These are phyloP conservation scores for Cyanidiococcus yangmingshanensis DNA, from an alignment of 23 red algal genomes.

Conservation along the genomic window DNA sequence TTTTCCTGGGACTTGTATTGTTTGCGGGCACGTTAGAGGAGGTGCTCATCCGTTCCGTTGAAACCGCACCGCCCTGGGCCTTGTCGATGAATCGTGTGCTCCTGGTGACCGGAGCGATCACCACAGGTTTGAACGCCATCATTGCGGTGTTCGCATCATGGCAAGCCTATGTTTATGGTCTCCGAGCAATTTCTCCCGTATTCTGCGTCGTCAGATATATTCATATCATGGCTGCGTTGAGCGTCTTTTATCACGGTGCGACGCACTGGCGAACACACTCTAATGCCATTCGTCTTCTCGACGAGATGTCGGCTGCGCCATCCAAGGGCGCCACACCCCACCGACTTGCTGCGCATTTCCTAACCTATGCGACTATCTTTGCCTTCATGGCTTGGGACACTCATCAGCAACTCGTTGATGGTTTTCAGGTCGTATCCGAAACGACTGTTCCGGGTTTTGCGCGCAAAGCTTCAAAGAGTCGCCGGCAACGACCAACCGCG, in stretches of 20 bases:
- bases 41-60: neutral
- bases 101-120: neutral
- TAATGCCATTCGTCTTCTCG: neutral
- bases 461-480: neutral
- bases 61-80: neutral
- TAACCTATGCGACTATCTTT: neutral
- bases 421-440: neutral
- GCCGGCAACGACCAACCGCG: neutral
- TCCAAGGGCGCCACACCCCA: neutral
- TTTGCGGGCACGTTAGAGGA: neutral
- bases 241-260: neutral
- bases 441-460: neutral
- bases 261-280: neutral
- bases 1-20: neutral
- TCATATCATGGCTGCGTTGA: neutral
- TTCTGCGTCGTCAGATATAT: neutral
- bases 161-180: neutral
- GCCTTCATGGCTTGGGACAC: neutral
- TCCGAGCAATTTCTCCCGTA: neutral
- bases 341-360: neutral
- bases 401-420: neutral
- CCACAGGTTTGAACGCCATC: neutral
- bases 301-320: neutral
- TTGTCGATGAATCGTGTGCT: neutral
- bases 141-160: neutral